Conservation (phyloP, 202 grass and related monocot species). For the Cymbopogon flexuosus region DNA sequence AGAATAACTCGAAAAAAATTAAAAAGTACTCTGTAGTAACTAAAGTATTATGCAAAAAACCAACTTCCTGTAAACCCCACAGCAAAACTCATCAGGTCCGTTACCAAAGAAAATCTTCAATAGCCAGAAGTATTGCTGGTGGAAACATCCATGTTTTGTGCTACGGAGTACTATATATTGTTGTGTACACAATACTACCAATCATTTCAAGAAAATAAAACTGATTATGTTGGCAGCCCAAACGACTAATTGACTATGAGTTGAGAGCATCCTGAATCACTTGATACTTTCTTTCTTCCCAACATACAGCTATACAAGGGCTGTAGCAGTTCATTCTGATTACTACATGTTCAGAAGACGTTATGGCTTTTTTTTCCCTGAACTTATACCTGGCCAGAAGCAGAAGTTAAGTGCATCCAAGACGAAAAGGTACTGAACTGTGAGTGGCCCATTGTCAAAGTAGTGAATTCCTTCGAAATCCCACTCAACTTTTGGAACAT, state of each 20-base stretch:
- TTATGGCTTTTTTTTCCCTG: background rate
- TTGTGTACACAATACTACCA: background rate
- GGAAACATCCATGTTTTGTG: background rate
- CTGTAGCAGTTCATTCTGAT: background rate
- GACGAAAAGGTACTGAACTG: constrained; percentile 84
- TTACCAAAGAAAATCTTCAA: background rate
- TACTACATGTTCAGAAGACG: background rate
- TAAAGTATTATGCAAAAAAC: too few relatives aligned
- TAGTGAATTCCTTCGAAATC: constrained; percentile 98
- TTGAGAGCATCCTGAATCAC: background rate
- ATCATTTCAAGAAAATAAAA: background rate
- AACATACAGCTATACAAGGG: background rate
- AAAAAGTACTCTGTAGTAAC: background rate
- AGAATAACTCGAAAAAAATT: background rate
- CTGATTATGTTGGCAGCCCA: background rate
- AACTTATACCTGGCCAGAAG: constrained; percentile 86
- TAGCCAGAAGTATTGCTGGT: background rate
- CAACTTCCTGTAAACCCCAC: background rate
- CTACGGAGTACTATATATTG: background rate
- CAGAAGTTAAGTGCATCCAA: constrained; percentile 88
- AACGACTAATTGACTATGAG: background rate
- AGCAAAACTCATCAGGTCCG: background rate
- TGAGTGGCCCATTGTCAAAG: constrained; percentile 73
- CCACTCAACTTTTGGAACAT: constrained; percentile 84
- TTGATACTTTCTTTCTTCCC: background rate